Evolutionary conservation across 306 rosid species (phyloP), one percentile per base, ranked within the genome.

Genomic region (Rosa rugosa): DNA sequence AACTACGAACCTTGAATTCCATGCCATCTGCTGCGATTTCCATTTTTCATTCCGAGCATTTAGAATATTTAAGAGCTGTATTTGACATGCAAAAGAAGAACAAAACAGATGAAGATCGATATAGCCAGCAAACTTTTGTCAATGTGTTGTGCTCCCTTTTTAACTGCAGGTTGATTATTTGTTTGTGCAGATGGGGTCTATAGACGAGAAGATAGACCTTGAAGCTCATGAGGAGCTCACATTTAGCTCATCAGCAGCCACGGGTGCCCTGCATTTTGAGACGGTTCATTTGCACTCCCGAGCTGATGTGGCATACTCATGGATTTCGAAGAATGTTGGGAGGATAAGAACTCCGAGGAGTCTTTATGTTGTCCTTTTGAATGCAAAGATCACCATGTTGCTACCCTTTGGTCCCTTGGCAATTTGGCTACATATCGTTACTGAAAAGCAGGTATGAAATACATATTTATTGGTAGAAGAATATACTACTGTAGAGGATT

Each of bases 341-440:
- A 71, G 83, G 54, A 82, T 77, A 10, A 83, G 83, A 76, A 87
- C 84, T 6, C 54, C 87, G 5, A 65, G 80, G 76, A 89, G 90
- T 74, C 60, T 88, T 6, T 89, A 88, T 64, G 8, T 83, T 22
- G 90, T 93, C 64, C 80, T 93, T 34, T 75, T 91, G 68, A 88
- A 70, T 79, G 93, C 98, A 44, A 91, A 91, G 88, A 88, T 91
- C 89, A 91, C 90, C 75, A 0, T 88, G 20, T 80, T 93, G 7
- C 95, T 95, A 42, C 1, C 0, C 11, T 88, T 91, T 87, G 98
- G 95, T 47, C 95, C 95, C 0, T 54, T 93, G 54, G 98, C 98
- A 1, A 87, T 93, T 20, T 71, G 87, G 84, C 45, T 89, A 17
- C 97, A 18, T 17, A 0, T 0, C 87, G 75, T 82, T 2, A 86